These are phyloP conservation scores for Polytolypa hystricis DNA, from an alignment of 2,329 filamentous ascomycete species.

Conservation along the genomic window DNA sequence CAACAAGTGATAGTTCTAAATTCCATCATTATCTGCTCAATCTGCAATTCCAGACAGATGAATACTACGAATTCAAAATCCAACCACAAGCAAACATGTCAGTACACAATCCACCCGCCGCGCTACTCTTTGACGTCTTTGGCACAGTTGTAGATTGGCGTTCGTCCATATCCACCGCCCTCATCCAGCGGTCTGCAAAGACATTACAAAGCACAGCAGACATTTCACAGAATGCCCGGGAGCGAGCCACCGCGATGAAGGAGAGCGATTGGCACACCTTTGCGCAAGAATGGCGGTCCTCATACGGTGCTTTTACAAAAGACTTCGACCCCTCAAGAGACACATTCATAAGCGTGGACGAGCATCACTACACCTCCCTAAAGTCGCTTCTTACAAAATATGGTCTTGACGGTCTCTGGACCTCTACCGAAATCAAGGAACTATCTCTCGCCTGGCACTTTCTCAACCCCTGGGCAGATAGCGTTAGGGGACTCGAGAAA, in stretches of 20 bases:
- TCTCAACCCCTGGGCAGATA: constrained; percentile 54
- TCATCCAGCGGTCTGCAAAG: constrained; percentile 41
- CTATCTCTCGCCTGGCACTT: constrained; percentile 58
- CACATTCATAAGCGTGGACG: constrained; percentile 58
- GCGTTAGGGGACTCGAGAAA: constrained; percentile 38
- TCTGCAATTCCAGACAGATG: too few relatives aligned
- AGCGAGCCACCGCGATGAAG: constrained; percentile 41
- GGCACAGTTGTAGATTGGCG: constrained; percentile 70
- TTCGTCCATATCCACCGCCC: constrained; percentile 49
- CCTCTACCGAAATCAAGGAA: constrained; percentile 49
- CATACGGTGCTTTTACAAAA: constrained; percentile 52
- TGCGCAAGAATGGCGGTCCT: constrained; percentile 58
- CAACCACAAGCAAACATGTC: constrained; percentile 2
- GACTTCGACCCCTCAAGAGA: constrained; percentile 24
- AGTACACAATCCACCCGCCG: constrained; percentile 4
- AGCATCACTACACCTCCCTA: constrained; percentile 57
- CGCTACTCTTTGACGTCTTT: constrained; percentile 27
- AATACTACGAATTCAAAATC: too few relatives aligned
- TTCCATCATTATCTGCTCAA: too few relatives aligned
- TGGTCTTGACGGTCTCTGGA: constrained; percentile 49
- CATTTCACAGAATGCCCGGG: constrained; percentile 37
- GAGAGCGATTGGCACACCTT: constrained; percentile 51
- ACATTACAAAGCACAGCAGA: constrained; percentile 38
- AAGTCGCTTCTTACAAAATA: constrained; percentile 45
- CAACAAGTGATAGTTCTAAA: too few relatives aligned